Conservation (phyloP, 495 filamentous ascomycete genomes). For the Staphylotrichum longicolle region DNA sequence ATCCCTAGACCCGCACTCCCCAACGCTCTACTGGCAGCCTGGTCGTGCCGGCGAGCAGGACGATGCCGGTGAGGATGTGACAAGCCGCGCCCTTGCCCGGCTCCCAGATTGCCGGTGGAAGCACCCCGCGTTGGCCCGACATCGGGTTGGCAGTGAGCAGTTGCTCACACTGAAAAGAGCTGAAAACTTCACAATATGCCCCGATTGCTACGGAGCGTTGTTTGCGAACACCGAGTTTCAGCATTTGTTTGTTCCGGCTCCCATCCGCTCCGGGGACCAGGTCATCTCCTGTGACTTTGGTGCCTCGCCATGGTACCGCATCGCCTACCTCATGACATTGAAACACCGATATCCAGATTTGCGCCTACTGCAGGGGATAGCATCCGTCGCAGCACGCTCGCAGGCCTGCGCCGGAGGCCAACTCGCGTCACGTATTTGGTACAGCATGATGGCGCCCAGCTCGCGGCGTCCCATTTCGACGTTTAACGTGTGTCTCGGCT, state of each 20-base stretch:
- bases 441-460: slow-evolving; percentile 42
- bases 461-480: slow-evolving; percentile 29
- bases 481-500: slow-evolving; percentile 44
- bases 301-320: slow-evolving; percentile 44
- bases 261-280: slow-evolving; percentile 37
- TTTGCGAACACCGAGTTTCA: slow-evolving; percentile 42
- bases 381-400: slow-evolving; percentile 35
- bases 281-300: slow-evolving; percentile 46
- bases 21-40: slow-evolving; percentile 33
- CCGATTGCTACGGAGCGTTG: slow-evolving; percentile 40
- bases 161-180: slow-evolving; percentile 44
- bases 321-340: slow-evolving; percentile 45
- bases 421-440: slow-evolving; percentile 41
- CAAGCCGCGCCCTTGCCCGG: slow-evolving; percentile 33
- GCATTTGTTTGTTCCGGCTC: slow-evolving; percentile 38
- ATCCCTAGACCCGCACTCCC: slow-evolving; percentile 23
- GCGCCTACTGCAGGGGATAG: slow-evolving; percentile 39
- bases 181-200: slow-evolving; percentile 49
- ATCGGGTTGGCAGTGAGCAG: slow-evolving; percentile 30
- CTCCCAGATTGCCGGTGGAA: slow-evolving; percentile 42
- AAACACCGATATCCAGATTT: slow-evolving; percentile 42
- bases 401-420: slow-evolving; percentile 38
- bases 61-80: slow-evolving; percentile 27
- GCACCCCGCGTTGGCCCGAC: slow-evolving; percentile 20
- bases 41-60: slow-evolving; percentile 29